Percentiles rank a stretch among this genome's conserved stretches.
phyloP scores from a whole-genome alignment of 2,329 filamentous ascomycete species.

The Xenosphaeropsis pyriputrescens region DNA sequence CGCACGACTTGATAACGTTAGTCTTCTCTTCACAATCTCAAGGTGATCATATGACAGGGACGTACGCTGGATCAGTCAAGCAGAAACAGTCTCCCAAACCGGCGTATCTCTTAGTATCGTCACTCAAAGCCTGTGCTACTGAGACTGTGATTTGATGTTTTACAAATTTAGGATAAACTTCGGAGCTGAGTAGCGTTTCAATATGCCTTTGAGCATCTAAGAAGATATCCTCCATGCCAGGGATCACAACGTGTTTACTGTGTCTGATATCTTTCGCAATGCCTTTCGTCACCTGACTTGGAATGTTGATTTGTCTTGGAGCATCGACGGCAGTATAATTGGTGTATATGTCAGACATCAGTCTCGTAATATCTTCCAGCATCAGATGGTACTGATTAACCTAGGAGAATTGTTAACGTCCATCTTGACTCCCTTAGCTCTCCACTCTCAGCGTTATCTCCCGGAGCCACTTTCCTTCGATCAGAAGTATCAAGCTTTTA shows the following conservation, averaged over 20 bases:
- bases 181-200: constrained; percentile 26
- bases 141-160: constrained; percentile 32
- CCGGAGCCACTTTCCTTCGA: too few species aligned
- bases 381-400: constrained; percentile 29
- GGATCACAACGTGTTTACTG: constrained; percentile 26
- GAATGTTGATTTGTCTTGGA: constrained; percentile 15
- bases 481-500: too few species aligned
- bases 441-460: too few species aligned
- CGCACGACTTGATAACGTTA: constrained; percentile 4
- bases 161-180: constrained; percentile 37
- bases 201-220: constrained; percentile 26
- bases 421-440: too few species aligned
- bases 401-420: constrained; percentile 6
- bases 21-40: background rate
- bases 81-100: constrained; percentile 45
- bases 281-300: constrained; percentile 22
- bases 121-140: constrained; percentile 27
- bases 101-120: constrained; percentile 26
- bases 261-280: constrained; percentile 31
- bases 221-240: constrained; percentile 29
- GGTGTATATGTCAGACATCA: constrained; percentile 28
- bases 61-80: constrained; percentile 31
- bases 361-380: constrained; percentile 26
- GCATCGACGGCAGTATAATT: constrained; percentile 27
- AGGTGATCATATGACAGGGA: background rate